These are phyloP conservation scores for Pythium coloratum DNA, from an alignment of 352 stramenopile genomes.

Conservation along the genomic window DNA sequence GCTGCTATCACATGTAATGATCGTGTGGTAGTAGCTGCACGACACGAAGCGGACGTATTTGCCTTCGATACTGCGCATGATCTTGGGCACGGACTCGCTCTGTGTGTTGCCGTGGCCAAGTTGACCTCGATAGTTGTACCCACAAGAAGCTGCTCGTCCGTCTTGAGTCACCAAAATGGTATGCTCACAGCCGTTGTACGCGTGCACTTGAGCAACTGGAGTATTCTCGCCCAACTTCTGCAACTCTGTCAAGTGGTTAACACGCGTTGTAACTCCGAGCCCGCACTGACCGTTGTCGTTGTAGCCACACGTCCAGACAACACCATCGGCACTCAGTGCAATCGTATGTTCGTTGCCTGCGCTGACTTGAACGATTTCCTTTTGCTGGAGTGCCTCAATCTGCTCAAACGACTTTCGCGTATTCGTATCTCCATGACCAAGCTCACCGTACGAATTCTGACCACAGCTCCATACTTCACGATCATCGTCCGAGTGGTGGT, in stretches of 20 bases:
- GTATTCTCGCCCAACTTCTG: constrained; percentile 50
- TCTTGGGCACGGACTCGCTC: constrained; percentile 81
- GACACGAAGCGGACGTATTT: constrained; percentile 76
- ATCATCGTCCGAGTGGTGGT: constrained; percentile 52
- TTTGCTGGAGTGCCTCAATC: constrained; percentile 70
- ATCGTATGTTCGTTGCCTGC: constrained; percentile 94
- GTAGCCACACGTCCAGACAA: constrained; percentile 89
- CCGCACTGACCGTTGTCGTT: constrained; percentile 95
- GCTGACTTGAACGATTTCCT: constrained; percentile 77
- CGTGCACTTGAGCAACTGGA: constrained; percentile 75
- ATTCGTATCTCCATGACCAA: constrained; percentile 89
- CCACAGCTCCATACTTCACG: constrained; percentile 93
- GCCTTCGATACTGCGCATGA: constrained; percentile 71
- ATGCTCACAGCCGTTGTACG: constrained; percentile 94
- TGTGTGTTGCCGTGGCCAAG: constrained; percentile 90
- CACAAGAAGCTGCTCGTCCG: constrained; percentile 79
- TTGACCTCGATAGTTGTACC: constrained; percentile 94
- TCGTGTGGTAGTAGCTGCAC: constrained; percentile 93
- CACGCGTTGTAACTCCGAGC: constrained; percentile 77
- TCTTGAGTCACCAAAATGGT: constrained; percentile 82
- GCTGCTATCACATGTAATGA: constrained; percentile 67
- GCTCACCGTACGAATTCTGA: constrained; percentile 94
- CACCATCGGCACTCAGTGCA: constrained; percentile 69
- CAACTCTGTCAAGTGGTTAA: constrained; percentile 75
- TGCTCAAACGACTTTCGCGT: constrained; percentile 83